Conservation (phyloP, 1,284 basidiomycete genomes). For the Ustilago xerochloae region DNA sequence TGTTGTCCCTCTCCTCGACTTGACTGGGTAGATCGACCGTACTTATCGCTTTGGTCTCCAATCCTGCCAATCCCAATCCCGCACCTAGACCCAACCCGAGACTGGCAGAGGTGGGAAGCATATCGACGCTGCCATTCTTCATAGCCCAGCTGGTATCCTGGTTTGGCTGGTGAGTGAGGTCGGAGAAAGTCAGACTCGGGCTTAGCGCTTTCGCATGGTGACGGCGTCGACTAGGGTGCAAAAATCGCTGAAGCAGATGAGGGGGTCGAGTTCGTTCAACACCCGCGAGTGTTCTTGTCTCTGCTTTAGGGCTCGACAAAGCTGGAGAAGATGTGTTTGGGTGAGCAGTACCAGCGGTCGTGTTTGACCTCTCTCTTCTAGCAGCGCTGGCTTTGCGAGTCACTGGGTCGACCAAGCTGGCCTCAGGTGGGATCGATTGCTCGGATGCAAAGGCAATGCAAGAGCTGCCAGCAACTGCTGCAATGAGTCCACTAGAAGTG, state of each 20-base stretch:
- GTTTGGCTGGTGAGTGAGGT: conserved; percentile 16
- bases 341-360: not conserved
- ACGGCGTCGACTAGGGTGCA: conserved; percentile 23
- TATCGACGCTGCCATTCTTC: conserved; percentile 23
- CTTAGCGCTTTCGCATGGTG: conserved; percentile 29
- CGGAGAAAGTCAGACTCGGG: conserved; percentile 29
- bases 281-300: conserved; percentile 13
- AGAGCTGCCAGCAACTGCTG: conserved; percentile 25
- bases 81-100: conserved; percentile 1
- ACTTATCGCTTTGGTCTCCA: conserved; percentile 35
- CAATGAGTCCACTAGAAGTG: conserved; percentile 25
- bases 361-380: not conserved
- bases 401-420: conserved; percentile 8
- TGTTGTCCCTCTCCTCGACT: conserved; percentile 25
- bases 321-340: no score
- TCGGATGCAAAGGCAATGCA: conserved; percentile 27
- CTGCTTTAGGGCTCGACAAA: conserved; percentile 10
- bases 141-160: not conserved
- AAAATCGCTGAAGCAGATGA: conserved; percentile 37
- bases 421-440: conserved; percentile 11
- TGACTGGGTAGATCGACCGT: conserved; percentile 45
- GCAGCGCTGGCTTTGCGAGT: conserved; percentile 12
- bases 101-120: conserved; percentile 6
- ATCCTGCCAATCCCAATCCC: conserved; percentile 20
- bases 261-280: conserved; percentile 21